Base-by-base conservation (phyloP, 371 early-diverging fungal species). In the Nosema muscidifuracis region DNA sequence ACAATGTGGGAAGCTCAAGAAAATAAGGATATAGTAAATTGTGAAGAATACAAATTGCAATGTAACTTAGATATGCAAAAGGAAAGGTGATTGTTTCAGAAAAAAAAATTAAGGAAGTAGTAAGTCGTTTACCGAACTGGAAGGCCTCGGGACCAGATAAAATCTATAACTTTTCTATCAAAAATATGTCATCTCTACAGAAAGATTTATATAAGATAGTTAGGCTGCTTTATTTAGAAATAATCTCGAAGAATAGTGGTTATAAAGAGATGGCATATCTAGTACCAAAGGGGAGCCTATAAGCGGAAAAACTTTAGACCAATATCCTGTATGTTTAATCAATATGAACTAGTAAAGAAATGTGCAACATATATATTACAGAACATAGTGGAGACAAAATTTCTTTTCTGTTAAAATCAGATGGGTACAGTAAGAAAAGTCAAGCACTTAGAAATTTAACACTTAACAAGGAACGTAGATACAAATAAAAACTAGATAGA, bases 361-460 rank as follows among this genome's bases (percentile, higher is more conserved):
- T 47, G 50, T 47, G 50, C 16, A 4, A 47, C 50, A 9, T 4
- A 3, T 18, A n/a, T 47, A 15, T 9, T 47, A 4, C 50, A 47
- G 22, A 15, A 9, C n/a, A 47, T 47, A n/a, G 50, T 47, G 18
- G 50, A 47, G 16, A n/a, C 3, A 4, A 47, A n/a, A 47, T 3
- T 3, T 10, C 16, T 47, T 2, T 3, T 47, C 16, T 47, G 9
- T 10, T 4, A 47, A 3, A 36, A 36, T 36, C 36, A 47, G 16
- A 47, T 47, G 50, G 50, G n/a, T 18, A 66, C 67, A 38, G 63
- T 66, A 13, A 30, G 47, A 12, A 28, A 57, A 20, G 67, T 53
- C 67, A 66, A 57, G 63, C 22, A 13, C 57, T 66, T 33, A 30
- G 12, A 13, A 66, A 66, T 64, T 4, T 26, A n/a, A 42, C 62